phyloP scores from a whole-genome alignment of 257 asterid genomes.

The Ocimum tenuiflorum region DNA sequence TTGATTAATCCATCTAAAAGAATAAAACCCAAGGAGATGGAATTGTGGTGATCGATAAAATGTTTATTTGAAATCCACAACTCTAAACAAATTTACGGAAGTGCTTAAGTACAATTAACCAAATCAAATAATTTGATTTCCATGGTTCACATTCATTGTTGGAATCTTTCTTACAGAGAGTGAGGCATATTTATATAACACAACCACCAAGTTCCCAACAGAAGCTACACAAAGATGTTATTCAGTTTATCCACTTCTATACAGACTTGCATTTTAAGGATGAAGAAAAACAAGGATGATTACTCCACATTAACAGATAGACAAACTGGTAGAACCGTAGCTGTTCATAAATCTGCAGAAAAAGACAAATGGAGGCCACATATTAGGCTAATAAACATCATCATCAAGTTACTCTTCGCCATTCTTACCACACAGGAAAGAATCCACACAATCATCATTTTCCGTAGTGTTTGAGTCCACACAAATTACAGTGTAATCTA shows the following conservation, averaged over 20 bases:
- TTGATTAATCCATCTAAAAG: no score
- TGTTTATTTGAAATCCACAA: no score
- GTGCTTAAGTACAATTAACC: no score
- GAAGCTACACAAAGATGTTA: not conserved
- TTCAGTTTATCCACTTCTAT: conserved; percentile 17
- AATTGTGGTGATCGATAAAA: no score
- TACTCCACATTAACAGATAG: conserved; percentile 1
- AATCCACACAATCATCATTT: not conserved
- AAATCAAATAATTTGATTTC: no score
- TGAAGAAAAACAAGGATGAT: not conserved
- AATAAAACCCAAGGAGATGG: no score
- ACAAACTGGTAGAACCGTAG: not conserved
- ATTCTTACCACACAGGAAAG: not conserved
- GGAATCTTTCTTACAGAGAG: not conserved
- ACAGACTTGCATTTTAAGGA: conserved; percentile 12
- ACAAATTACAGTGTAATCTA: not conserved
- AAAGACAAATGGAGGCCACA: not conserved
- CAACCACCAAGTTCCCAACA: conserved; percentile 5
- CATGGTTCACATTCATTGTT: no score
- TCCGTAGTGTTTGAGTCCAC: not conserved
- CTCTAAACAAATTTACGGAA: no score
- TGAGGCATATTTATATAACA: conserved; percentile 7
- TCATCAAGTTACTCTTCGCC: not conserved
- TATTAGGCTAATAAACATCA: not conserved
- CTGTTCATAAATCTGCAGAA: conserved; percentile 19